Percentiles rank a stretch among this genome's conserved stretches.
These are phyloP conservation scores for Batrachochytrium dendrobatidis DNA, from an alignment of 371 early-diverging fungal genomes.

Conservation along the genomic window DNA sequence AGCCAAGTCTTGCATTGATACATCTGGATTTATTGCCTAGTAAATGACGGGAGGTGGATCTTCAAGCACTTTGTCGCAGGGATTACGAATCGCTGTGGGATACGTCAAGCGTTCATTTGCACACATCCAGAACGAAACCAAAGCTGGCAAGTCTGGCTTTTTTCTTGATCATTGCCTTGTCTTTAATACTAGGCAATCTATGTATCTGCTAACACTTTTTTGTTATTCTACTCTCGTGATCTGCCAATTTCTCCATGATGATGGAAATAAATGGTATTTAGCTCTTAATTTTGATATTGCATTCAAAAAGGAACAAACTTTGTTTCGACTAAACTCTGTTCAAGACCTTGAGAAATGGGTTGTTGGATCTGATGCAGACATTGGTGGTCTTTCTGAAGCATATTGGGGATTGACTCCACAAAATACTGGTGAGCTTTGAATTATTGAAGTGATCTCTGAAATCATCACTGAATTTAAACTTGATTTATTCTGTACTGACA, in stretches of 20 bases:
- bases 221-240: neutral
- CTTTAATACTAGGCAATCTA: too few relatives aligned
- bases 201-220: too few relatives aligned
- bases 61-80: constrained; percentile 8
- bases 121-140: constrained; percentile 21
- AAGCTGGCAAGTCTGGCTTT: constrained; percentile 15
- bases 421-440: constrained; percentile 30
- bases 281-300: constrained; percentile 22
- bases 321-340: constrained; percentile 52
- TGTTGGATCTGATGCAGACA: constrained; percentile 83
- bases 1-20: too few relatives aligned
- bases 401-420: constrained; percentile 41
- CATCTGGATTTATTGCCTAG: too few relatives aligned
- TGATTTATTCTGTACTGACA: too few relatives aligned
- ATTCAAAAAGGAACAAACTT: constrained; percentile 62
- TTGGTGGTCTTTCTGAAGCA: constrained; percentile 62
- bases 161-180: too few relatives aligned
- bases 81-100: constrained; percentile 15
- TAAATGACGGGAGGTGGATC: too few relatives aligned
- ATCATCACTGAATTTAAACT: too few relatives aligned
- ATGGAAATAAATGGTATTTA: constrained; percentile 7
- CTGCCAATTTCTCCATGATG: neutral
- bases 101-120: constrained; percentile 27
- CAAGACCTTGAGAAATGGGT: constrained; percentile 65
- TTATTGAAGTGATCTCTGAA: too few relatives aligned